Evolutionary conservation across 192 early-diverging fungal genomes (phyloP).

Genomic region (Backusella mclennaniae): DNA sequence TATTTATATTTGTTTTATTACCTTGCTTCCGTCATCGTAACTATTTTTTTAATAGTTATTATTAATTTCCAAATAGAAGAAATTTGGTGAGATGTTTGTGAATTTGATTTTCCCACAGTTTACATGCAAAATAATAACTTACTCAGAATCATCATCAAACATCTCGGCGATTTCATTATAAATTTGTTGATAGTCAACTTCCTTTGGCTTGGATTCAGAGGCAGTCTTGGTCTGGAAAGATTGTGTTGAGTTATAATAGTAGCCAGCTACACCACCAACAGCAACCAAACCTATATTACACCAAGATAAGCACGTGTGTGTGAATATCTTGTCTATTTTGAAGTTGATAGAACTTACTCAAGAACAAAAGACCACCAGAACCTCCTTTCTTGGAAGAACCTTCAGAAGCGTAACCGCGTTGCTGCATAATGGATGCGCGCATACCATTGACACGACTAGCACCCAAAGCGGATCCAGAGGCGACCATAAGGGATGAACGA

Average conservation of each 20-base stretch:
- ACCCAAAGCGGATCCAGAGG: constrained; percentile 8
- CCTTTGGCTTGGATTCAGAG: constrained; percentile 43
- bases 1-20: constrained; percentile 6
- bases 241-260: constrained; percentile 41
- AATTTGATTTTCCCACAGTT: neutral
- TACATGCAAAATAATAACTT: neutral
- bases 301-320: neutral
- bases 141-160: constrained; percentile 64
- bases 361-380: constrained; percentile 11
- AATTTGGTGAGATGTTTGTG: too few species aligned
- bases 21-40: constrained; percentile 77
- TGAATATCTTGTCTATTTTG: neutral
- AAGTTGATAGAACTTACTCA: neutral
- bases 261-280: constrained; percentile 51
- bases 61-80: neutral
- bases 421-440: constrained; percentile 7
- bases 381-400: constrained; percentile 6
- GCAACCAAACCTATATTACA: constrained; percentile 36
- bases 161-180: constrained; percentile 78
- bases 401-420: constrained; percentile 13
- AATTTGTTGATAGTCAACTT: constrained; percentile 64
- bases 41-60: neutral
- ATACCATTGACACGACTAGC: neutral
- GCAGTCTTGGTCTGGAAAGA: constrained; percentile 15
- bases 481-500: constrained; percentile 4